phyloP scores from a whole-genome alignment of 208 protist species.

The Crithidia acanthocephali region DNA sequence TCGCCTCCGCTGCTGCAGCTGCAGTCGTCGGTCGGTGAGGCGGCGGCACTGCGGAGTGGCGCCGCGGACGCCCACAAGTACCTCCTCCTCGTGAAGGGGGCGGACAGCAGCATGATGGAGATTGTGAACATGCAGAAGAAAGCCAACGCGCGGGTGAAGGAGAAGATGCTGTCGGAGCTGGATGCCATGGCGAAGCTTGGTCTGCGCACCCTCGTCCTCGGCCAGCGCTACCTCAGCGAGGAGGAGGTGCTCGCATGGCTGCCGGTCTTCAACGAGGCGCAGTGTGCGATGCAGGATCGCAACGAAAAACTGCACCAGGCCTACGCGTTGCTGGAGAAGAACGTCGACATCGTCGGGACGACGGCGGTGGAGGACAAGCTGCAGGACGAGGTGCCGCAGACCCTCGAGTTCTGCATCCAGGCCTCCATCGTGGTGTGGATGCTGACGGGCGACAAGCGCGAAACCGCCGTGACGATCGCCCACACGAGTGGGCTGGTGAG shows the following conservation, averaged over 20 bases:
- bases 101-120: conserved; percentile 85
- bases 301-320: conserved; percentile 59
- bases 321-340: conserved; percentile 78
- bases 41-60: not conserved
- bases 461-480: conserved; percentile 98
- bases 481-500: conserved; percentile 60
- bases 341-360: conserved; percentile 90
- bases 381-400: conserved; percentile 94
- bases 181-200: conserved; percentile 56
- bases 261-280: conserved; percentile 60
- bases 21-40: not conserved
- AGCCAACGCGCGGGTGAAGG: conserved; percentile 35
- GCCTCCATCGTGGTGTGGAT: conserved; percentile 96
- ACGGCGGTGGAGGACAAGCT: conserved; percentile 97
- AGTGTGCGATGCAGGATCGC: conserved; percentile 61
- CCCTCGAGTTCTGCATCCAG: conserved; percentile 84
- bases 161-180: conserved; percentile 49
- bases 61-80: conserved; percentile 25
- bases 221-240: conserved; percentile 56
- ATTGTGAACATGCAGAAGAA: conserved; percentile 61
- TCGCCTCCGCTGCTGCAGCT: not conserved
- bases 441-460: conserved; percentile 98
- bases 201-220: conserved; percentile 81
- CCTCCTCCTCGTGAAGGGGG: conserved; percentile 85
- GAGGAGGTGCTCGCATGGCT: conserved; percentile 69